Conservation (phyloP, 2,329 filamentous ascomycete genomes). For the Elsinoe fawcettii region DNA sequence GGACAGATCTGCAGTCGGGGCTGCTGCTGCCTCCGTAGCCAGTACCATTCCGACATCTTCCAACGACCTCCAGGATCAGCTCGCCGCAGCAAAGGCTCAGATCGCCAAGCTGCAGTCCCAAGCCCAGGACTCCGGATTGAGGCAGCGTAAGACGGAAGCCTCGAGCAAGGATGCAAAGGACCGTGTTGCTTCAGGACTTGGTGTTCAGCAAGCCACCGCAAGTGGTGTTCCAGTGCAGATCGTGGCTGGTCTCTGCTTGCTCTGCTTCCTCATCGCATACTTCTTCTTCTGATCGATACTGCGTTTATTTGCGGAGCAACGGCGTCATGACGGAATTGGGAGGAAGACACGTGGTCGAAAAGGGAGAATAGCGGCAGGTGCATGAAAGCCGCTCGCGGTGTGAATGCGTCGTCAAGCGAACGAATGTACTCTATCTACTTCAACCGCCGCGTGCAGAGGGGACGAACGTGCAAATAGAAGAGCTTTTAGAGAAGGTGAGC, state of each 20-base stretch:
- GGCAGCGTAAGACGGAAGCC: constrained; percentile 64
- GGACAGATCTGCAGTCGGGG: constrained; percentile 32
- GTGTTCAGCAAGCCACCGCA: constrained; percentile 44
- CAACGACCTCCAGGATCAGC: constrained; percentile 63
- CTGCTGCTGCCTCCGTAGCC: constrained; percentile 44
- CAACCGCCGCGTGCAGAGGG: background rate
- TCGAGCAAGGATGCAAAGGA: constrained; percentile 45
- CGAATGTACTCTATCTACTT: constrained; percentile 9
- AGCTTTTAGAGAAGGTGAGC: background rate
- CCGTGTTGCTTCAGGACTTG: constrained; percentile 42
- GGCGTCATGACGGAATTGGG: background rate
- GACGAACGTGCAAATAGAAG: background rate
- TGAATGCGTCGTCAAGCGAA: background rate
- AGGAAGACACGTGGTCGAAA: background rate
- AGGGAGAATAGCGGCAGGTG: background rate
- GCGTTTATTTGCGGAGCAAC: constrained; percentile 5
- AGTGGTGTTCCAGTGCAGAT: constrained; percentile 83
- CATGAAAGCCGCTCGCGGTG: background rate
- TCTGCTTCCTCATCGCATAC: constrained; percentile 91
- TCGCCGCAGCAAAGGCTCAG: constrained; percentile 65
- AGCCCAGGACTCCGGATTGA: constrained; percentile 59
- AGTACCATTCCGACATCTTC: constrained; percentile 40
- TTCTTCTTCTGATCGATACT: constrained; percentile 70
- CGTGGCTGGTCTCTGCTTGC: constrained; percentile 71
- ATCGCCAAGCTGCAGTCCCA: constrained; percentile 61